phyloP scores from a whole-genome alignment of 2,329 filamentous ascomycete species.

The Exophiala xenobiotica region DNA sequence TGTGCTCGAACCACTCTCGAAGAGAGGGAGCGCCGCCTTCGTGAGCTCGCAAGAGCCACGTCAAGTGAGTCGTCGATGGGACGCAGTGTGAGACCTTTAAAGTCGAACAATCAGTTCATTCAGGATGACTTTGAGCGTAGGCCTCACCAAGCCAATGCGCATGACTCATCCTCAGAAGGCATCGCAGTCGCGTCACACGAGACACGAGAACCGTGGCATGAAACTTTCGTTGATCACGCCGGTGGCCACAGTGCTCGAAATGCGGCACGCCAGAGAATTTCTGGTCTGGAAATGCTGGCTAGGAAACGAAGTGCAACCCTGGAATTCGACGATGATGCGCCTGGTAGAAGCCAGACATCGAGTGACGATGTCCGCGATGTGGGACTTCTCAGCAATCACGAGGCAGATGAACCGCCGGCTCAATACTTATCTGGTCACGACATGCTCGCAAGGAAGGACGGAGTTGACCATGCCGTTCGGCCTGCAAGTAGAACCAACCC shows the following conservation, averaged over 20 bases:
- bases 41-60: not conserved
- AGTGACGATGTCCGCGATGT: too few relatives aligned
- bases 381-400: too few relatives aligned
- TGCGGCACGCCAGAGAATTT: not conserved
- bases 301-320: not conserved
- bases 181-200: not conserved
- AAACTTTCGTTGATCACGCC: not conserved
- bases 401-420: too few relatives aligned
- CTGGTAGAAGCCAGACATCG: too few relatives aligned
- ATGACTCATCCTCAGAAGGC: not conserved
- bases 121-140: constrained; percentile 13
- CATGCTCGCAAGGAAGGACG: not conserved
- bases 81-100: constrained; percentile 6
- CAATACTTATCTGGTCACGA: not conserved
- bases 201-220: not conserved
- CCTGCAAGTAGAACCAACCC: not conserved
- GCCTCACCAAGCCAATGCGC: not conserved
- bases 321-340: not conserved
- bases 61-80: not conserved
- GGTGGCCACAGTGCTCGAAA: not conserved
- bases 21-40: constrained; percentile 6
- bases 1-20: not conserved
- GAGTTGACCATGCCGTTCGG: not conserved
- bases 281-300: constrained; percentile 12
- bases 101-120: constrained; percentile 1